phyloP scores from a whole-genome alignment of 2,329 filamentous ascomycete species.

The Cladobotryum protrusum region DNA sequence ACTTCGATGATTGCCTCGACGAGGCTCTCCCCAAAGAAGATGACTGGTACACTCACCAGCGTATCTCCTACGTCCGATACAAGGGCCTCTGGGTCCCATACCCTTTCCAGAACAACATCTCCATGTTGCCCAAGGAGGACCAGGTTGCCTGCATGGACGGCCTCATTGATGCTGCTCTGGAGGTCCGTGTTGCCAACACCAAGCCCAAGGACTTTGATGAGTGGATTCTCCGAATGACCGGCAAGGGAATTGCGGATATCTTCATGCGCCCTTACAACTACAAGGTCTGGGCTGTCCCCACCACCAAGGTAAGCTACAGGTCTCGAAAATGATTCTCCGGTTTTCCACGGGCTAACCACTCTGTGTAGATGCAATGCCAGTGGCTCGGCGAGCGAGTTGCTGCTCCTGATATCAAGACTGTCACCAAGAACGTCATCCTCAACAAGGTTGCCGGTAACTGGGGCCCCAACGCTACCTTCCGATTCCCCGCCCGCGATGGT shows the following conservation, averaged over 20 bases:
- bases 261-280: slow-evolving; percentile 99
- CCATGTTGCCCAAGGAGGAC: slow-evolving; percentile 94
- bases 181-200: slow-evolving; percentile 75
- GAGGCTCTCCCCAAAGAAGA: slow-evolving; percentile 90
- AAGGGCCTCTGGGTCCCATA: slow-evolving; percentile 96
- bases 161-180: slow-evolving; percentile 89
- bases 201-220: slow-evolving; percentile 98
- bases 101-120: slow-evolving; percentile 99
- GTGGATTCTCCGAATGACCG: slow-evolving; percentile 93
- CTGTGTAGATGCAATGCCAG: slow-evolving; percentile 84
- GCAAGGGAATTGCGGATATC: slow-evolving; percentile 79
- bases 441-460: slow-evolving; percentile 95
- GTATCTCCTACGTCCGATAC: slow-evolving; percentile 98
- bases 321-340: not conserved
- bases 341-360: not conserved
- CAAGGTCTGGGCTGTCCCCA: slow-evolving; percentile 99
- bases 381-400: slow-evolving; percentile 99
- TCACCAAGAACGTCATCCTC: slow-evolving; percentile 90
- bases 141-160: slow-evolving; percentile 92
- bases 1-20: slow-evolving; percentile 98
- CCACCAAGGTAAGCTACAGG: slow-evolving; percentile 67
- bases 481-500: slow-evolving; percentile 90
- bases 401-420: slow-evolving; percentile 88
- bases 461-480: slow-evolving; percentile 97
- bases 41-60: slow-evolving; percentile 97